phyloP scores from a whole-genome alignment of 164 flowering plant genomes.

The Berberis thunbergii region DNA sequence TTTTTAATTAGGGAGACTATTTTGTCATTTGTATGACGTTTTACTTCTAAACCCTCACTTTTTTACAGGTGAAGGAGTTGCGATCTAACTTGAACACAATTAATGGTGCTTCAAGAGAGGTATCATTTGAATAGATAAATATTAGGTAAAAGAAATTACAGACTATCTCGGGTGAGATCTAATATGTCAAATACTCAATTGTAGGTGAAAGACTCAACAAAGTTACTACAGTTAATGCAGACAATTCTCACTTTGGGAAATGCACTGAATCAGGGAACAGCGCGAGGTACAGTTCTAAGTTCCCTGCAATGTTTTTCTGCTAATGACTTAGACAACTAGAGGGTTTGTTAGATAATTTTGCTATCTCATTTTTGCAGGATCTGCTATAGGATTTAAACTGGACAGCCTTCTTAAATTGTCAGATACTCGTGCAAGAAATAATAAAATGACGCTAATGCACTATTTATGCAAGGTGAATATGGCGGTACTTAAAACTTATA shows the following conservation, averaged over 20 bases:
- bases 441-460: conserved; percentile 97
- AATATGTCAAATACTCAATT: conserved; percentile 8
- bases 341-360: neutral
- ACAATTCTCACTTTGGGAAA: conserved; percentile 94
- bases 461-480: conserved; percentile 83
- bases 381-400: conserved; percentile 95
- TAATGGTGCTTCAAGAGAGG: conserved; percentile 79
- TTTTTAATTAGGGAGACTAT: conserved; percentile 2
- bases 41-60: neutral
- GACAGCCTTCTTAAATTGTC: conserved; percentile 97
- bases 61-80: conserved; percentile 69
- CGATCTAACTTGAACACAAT: conserved; percentile 55
- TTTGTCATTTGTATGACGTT: neutral
- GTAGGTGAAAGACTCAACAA: conserved; percentile 85
- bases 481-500: neutral
- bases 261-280: conserved; percentile 98
- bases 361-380: conserved; percentile 43
- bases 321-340: neutral
- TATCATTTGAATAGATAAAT: conserved; percentile 13
- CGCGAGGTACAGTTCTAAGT: conserved; percentile 50
- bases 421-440: conserved; percentile 97
- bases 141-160: neutral
- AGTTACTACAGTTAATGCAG: conserved; percentile 93
- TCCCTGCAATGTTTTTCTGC: neutral
- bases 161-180: neutral